phyloP scores from a whole-genome alignment of 768 basidiomycete genomes.

The Hemileccinum rubropunctum region DNA sequence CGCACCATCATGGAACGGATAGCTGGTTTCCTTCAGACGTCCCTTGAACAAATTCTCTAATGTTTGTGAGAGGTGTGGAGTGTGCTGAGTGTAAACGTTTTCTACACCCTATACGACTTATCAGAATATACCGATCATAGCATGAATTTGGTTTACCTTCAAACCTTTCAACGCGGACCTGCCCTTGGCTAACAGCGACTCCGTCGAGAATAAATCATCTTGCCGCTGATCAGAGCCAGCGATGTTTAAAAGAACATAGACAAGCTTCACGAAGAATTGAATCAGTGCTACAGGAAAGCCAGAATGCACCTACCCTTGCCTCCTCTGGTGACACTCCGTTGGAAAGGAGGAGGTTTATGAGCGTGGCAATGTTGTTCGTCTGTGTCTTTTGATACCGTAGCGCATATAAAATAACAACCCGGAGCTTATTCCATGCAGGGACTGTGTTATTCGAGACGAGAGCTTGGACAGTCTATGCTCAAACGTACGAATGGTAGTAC shows the following conservation, averaged over 20 bases:
- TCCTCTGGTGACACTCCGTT: constrained; percentile 79
- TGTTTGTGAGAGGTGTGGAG: constrained; percentile 89
- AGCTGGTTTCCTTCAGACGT: constrained; percentile 78
- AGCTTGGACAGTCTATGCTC: constrained; percentile 71
- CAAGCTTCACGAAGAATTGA: constrained; percentile 53
- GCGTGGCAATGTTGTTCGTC: constrained; percentile 73
- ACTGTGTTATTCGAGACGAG: constrained; percentile 67
- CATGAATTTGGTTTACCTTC: constrained; percentile 53
- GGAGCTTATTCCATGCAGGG: constrained; percentile 79
- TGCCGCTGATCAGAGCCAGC: constrained; percentile 96
- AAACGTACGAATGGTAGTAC: background rate
- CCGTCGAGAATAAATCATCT: constrained; percentile 95
- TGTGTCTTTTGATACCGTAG: constrained; percentile 92
- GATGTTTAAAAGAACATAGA: constrained; percentile 89
- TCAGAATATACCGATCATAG: constrained; percentile 2
- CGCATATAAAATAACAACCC: constrained; percentile 88
- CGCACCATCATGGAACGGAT: constrained; percentile 81
- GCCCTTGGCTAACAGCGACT: constrained; percentile 91
- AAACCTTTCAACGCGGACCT: constrained; percentile 93
- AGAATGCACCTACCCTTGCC: constrained; percentile 48
- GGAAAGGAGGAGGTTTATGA: constrained; percentile 70
- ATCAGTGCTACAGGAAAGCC: constrained; percentile 4
- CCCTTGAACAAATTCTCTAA: constrained; percentile 88
- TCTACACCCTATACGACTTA: constrained; percentile 75
- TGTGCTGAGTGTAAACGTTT: constrained; percentile 98